Evolutionary conservation across 176 grass and related monocot genomes (phyloP), one percentile per base, ranked within the genome.

Genomic region (Carex cristatella): DNA sequence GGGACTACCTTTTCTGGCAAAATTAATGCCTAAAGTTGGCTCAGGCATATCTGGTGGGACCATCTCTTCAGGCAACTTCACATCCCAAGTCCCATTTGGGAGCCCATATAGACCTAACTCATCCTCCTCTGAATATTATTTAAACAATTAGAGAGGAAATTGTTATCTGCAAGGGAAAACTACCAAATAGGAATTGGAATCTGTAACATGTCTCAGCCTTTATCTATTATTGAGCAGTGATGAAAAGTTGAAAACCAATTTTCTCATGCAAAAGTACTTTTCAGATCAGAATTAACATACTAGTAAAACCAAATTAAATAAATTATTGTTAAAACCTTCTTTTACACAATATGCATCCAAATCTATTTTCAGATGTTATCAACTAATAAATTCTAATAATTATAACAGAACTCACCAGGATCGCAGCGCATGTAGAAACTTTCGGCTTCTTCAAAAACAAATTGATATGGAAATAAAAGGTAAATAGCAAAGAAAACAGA

Each of bases 31-130:
- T 53, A 85, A 27, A 38, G 68, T 63, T 73, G 87, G 87, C 30
- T 89, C 83, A 3, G 87, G 87, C 69, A 89, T 40, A 66, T 89
- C 83, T 62, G 83, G 77, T 63, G 87, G 87, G 27, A 85, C 76
- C 37, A 62, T 48, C 30, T 71, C 61, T 13, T 63, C 55, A 71
- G 77, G 87, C 7, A 76, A 64, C 33, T 72, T 86, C 28, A 89
- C 67, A 35, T 89, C 87, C 87, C 87, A 89, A 10, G 84, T 85
- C 77, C 82, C 83, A 81, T 85, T 62, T 31, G 87, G 83, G 42
- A 82, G 79, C 35, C 87, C 87, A 56, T 89, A 89, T 10, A 89
- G 87, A 19, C 87, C 86, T 53, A 89, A 72, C 63, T 86, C 81
- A 31, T 85, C 83, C 46, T 89, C 64, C 55, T 73, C 87, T 89